A percentile compares a stretch with the other conserved stretches of the same genome.
Conservation (phyloP, 306 rosid genomes). For the Vigna angularis region DNA sequence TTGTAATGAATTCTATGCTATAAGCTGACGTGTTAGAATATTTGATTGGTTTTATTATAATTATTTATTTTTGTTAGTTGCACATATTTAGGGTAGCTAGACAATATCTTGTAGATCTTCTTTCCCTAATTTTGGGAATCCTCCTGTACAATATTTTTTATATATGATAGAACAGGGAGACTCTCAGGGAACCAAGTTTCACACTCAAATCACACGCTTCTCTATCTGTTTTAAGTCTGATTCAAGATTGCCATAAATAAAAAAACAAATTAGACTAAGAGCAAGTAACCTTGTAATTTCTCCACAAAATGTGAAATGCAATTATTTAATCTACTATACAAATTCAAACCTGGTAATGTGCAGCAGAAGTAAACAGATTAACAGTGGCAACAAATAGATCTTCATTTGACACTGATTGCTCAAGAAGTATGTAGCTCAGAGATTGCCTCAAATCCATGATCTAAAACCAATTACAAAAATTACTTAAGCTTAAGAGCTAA, state of each 20-base stretch:
- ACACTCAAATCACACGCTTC: neutral
- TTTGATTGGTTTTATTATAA: neutral
- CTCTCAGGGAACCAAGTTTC: neutral
- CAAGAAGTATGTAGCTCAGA: constrained; percentile 63
- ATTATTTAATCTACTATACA: constrained; percentile 21
- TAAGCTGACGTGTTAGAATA: neutral
- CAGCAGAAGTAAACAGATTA: constrained; percentile 80
- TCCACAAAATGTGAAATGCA: neutral
- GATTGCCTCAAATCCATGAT: constrained; percentile 67
- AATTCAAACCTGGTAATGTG: constrained; percentile 75
- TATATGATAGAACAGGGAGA: neutral
- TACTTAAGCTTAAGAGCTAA: constrained; percentile 32
- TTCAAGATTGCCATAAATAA: neutral
- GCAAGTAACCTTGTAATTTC: constrained; percentile 34
- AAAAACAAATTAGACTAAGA: neutral
- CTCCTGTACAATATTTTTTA: neutral
- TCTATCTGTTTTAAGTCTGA: neutral
- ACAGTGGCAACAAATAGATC: constrained; percentile 80
- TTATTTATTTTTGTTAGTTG: neutral
- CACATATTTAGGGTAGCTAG: neutral
- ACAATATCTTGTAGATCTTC: neutral
- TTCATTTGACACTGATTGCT: constrained; percentile 70
- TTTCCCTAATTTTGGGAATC: neutral
- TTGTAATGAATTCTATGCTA: neutral
- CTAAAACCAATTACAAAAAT: constrained; percentile 53